Percentiles rank a stretch among this genome's conserved stretches.
Conservation (phyloP, 768 basidiomycete species). For the Auriscalpium vulgare region DNA sequence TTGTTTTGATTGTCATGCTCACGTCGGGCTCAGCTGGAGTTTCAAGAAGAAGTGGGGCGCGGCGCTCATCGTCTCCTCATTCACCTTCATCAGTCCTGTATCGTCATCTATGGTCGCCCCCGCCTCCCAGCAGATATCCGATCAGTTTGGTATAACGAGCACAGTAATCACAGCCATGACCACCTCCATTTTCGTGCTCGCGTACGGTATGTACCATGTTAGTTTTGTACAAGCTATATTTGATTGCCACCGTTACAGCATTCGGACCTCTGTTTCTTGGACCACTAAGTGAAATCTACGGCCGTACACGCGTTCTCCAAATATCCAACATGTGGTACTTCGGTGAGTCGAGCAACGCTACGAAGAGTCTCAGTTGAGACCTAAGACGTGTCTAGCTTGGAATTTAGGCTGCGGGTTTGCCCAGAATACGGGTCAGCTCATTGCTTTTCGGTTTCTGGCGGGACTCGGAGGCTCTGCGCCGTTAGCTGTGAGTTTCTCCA, state of each 20-base stretch:
- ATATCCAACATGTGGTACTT: conserved; percentile 59
- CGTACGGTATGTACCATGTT: conserved; percentile 36
- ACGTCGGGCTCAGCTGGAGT: conserved; percentile 1
- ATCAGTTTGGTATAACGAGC: conserved; percentile 47
- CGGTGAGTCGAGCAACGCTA: conserved; percentile 28
- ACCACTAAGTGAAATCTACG: conserved; percentile 66
- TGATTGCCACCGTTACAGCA: conserved; percentile 25
- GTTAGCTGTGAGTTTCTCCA: conserved; percentile 28
- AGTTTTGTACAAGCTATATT: no score
- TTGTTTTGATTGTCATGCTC: background rate
- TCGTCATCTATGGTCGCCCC: conserved; percentile 74
- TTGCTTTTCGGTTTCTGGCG: conserved; percentile 43
- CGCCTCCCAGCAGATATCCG: conserved; percentile 42
- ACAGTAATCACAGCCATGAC: conserved; percentile 43
- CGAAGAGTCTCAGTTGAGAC: no score
- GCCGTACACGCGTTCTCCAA: conserved; percentile 56
- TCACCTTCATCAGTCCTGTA: conserved; percentile 58
- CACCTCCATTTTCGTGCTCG: conserved; percentile 40
- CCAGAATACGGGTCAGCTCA: conserved; percentile 29
- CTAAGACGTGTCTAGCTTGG: conserved; percentile 33
- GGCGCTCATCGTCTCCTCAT: conserved; percentile 49
- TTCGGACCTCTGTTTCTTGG: conserved; percentile 41
- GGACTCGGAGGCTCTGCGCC: conserved; percentile 72
- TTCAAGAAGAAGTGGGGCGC: conserved; percentile 24
- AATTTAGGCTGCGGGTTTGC: conserved; percentile 55